Evolutionary conservation across 2,329 filamentous ascomycete species (phyloP), one percentile per base, ranked within the genome.

Genomic region (Fusarium pseudograminearum): DNA sequence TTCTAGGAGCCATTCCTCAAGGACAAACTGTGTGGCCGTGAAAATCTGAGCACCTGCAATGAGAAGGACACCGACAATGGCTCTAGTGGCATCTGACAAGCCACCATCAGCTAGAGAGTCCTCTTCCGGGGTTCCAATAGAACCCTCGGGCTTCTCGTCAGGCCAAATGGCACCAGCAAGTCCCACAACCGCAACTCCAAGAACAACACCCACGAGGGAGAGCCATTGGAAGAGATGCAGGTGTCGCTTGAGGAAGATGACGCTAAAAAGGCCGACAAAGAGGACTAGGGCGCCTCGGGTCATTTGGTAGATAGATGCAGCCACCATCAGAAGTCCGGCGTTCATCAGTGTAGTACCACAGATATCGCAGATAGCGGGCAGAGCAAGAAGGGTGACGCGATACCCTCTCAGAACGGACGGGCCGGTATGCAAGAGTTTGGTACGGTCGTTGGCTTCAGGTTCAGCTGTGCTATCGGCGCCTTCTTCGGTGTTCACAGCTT

Each of bases 271-370:
- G 0, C 96, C 96, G 22, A 99, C 96, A 74, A 99, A 99, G 9
- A 99, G 86, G 5, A 99, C 95, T 42, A 99, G 85, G 1, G 96
- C 96, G 11, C 96, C 96, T 62, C 96, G 87, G 2, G 95, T 98
- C 96, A 99, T 99, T 82, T 99, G 96, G 81, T 98, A 99, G 76
- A 99, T 98, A 65, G 93, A 97, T 3, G 96, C 93, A 15, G 93
- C 96, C 26, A 98, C 94, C 78, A 98, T 94, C 50, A 98, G 86
- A 71, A 99, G 85, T 5, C 96, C 96, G 7, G 93, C 92, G 77
- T 99, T 99, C 94, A 99, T 98, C 57, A 98, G 87, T 6, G 96
- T 99, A 7, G 96, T 99, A 48, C 93, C 96, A 26, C 92, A 89
- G 70, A 98, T 97, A 78, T 99, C 96, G 81, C 94, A 98, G 76